Evolutionary conservation across 768 basidiomycete genomes (phyloP), one percentile per base, ranked within the genome.

Genomic region (Kwoniella botswanensis): DNA sequence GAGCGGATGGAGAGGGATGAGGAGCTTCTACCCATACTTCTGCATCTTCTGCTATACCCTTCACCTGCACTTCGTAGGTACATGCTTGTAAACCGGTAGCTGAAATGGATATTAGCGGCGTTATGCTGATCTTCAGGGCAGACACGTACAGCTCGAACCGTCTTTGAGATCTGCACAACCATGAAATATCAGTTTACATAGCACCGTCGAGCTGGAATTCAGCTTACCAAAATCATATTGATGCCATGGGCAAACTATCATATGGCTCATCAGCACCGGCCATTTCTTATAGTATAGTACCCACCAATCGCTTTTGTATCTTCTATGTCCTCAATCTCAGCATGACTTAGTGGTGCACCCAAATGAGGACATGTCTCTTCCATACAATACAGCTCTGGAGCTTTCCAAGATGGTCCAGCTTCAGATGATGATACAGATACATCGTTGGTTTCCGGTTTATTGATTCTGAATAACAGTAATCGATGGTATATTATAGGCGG

Each of bases 361-460:
- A 92, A 86, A 84, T 93, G 92, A 4, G 92, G 92, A 80, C 92
- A 93, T 11, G 86, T 88, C 4, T 90, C 88, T 82, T 93, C 91
- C 91, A 93, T 93, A 9, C 88, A 88, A 78, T 92, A 93, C 13
- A 92, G 85, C 74, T 91, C 76, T 1, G 71, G 75, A 10, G 68
- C 71, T 22, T 63, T 73, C 68, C 66, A 71, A 44, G 70, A 69
- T 52, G 68, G 68, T 17, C 68, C 68, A 9, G 63, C 63, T 26
- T 4, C 13, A 5, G 70, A 56, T 2, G 54, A 35, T n/a, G 18
- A 3, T 56, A 9, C n/a, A 21, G 13, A 22, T 21, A 13, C 35
- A 35, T 35, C 35, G 6, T 50, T 53, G 7, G 44, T 22, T 13
- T 68, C 59, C 3, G 72, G 72, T 54, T 70, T 73, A 65, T 70